Conservation (phyloP, 2,329 filamentous ascomycete genomes). For the Aspergillus sp. region DNA sequence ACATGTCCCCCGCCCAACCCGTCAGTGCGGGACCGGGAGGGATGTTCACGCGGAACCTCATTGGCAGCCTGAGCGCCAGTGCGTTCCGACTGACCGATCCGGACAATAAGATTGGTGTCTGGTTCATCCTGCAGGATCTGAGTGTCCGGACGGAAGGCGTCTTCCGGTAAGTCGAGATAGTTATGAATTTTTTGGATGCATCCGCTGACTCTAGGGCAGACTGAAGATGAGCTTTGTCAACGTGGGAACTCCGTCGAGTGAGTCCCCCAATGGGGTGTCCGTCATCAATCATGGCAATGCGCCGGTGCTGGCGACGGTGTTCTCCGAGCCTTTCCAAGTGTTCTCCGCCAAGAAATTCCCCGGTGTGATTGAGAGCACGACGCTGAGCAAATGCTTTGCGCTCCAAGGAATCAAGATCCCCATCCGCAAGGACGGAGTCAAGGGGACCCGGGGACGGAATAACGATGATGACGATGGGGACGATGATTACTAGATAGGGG, state of each 20-base stretch:
- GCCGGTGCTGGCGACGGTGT: constrained; percentile 79
- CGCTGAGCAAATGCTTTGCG: constrained; percentile 88
- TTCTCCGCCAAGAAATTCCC: constrained; percentile 98
- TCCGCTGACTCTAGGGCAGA: constrained; percentile 34
- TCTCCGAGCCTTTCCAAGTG: constrained; percentile 87
- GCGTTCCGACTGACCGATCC: constrained; percentile 80
- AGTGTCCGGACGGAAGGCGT: constrained; percentile 89
- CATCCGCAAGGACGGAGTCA: constrained; percentile 79
- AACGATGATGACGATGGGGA: constrained; percentile 35
- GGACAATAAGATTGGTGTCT: constrained; percentile 79
- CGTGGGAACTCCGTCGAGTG: constrained; percentile 58
- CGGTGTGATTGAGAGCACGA: constrained; percentile 90
- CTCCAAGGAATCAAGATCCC: constrained; percentile 95
- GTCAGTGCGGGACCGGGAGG: constrained; percentile 59
- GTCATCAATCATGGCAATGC: constrained; percentile 72
- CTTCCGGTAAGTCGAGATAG: constrained; percentile 65
- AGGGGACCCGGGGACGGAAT: constrained; percentile 36
- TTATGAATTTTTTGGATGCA: too few relatives aligned
- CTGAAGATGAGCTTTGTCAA: constrained; percentile 80
- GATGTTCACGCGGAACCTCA: constrained; percentile 93
- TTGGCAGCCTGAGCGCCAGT: constrained; percentile 86
- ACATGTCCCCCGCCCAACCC: constrained; percentile 37
- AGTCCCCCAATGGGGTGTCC: constrained; percentile 40
- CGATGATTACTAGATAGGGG: constrained; percentile 26
- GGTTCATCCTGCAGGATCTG: constrained; percentile 95